These are phyloP conservation scores for Mortierella sp. DNA, from an alignment of 371 early-diverging fungal species.

Conservation along the genomic window DNA sequence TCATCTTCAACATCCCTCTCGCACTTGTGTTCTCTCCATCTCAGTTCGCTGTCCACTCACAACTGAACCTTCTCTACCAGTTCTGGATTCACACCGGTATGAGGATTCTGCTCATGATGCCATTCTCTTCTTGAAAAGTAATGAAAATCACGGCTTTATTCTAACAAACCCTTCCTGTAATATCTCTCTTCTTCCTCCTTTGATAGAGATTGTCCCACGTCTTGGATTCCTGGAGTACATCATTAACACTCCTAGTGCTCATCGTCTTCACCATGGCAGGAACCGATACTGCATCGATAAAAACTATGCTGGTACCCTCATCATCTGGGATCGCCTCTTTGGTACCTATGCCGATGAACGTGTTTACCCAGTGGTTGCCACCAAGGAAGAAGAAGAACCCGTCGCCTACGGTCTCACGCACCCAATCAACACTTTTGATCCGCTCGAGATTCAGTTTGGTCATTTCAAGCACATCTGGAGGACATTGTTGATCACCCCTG, in stretches of 20 bases:
- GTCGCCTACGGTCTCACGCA: slow-evolving; percentile 66
- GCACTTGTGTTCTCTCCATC: slow-evolving; percentile 62
- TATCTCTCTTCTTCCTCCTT: neutral
- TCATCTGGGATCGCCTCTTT: slow-evolving; percentile 69
- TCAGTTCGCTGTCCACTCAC: slow-evolving; percentile 59
- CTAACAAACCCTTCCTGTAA: neutral
- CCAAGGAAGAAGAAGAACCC: slow-evolving; percentile 53
- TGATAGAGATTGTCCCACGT: slow-evolving; percentile 53
- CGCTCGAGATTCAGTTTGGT: slow-evolving; percentile 59
- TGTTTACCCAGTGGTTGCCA: slow-evolving; percentile 36
- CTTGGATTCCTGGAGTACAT: slow-evolving; percentile 65
- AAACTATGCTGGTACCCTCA: slow-evolving; percentile 67
- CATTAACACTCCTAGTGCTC: slow-evolving; percentile 67
- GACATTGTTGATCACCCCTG: slow-evolving; percentile 52
- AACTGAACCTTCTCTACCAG: slow-evolving; percentile 62
- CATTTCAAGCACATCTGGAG: slow-evolving; percentile 58
- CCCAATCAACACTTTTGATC: slow-evolving; percentile 67
- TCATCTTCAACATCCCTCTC: slow-evolving; percentile 46
- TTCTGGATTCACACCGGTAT: slow-evolving; percentile 58
- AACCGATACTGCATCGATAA: slow-evolving; percentile 72
- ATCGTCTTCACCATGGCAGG: slow-evolving; percentile 63
- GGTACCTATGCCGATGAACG: slow-evolving; percentile 64
- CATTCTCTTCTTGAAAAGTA: no score
- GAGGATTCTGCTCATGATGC: no score
- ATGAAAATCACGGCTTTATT: no score